Evolutionary conservation across 169 alveolate genomes (phyloP).

Genomic region (Plasmodium knowlesi): DNA sequence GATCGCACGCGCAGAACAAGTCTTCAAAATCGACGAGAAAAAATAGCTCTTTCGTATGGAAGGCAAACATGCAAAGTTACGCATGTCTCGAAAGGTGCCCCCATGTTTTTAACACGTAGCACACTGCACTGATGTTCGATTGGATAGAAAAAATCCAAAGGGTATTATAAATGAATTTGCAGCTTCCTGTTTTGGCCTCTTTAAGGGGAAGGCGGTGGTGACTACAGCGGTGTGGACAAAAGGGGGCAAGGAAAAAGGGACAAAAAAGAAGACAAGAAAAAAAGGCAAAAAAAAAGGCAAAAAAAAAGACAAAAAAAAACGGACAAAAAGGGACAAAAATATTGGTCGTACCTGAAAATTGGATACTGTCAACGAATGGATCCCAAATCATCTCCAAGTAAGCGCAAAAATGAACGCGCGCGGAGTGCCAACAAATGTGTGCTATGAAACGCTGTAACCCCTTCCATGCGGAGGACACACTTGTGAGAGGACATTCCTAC

Average conservation of each 20-base stretch:
- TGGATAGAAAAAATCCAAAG: background rate
- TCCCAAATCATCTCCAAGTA: background rate
- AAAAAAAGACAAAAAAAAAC: background rate
- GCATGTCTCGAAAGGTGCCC: constrained; percentile 6
- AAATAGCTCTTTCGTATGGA: background rate
- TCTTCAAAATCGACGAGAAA: background rate
- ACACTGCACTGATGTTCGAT: background rate
- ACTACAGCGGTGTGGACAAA: background rate
- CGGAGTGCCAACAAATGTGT: background rate
- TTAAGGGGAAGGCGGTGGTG: background rate
- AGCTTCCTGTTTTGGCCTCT: background rate
- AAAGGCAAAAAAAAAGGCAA: background rate
- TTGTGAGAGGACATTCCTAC: background rate
- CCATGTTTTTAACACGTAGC: constrained; percentile 19
- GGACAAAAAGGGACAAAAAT: background rate
- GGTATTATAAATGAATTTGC: background rate
- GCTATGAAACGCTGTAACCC: background rate
- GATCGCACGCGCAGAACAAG: background rate
- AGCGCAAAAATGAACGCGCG: background rate
- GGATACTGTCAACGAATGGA: background rate
- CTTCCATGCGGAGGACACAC: background rate
- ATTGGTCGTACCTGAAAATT: background rate
- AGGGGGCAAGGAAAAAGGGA: background rate
- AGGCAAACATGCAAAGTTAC: background rate
- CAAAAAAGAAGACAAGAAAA: background rate